phyloP scores from a whole-genome alignment of 2,329 filamentous ascomycete species.

The Ramularia endophylla region DNA sequence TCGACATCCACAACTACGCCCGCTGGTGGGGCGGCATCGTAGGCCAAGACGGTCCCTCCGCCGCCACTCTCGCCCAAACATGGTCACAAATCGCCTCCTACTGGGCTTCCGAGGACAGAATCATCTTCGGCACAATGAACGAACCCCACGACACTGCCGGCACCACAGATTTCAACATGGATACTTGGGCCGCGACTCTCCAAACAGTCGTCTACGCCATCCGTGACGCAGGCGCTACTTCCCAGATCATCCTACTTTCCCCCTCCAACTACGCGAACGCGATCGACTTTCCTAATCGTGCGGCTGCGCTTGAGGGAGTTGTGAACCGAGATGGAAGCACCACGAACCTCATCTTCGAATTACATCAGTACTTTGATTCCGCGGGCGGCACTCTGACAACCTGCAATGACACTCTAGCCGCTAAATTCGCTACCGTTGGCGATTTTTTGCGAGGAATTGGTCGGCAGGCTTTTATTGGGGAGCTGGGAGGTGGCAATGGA shows the following conservation, averaged over 20 bases:
- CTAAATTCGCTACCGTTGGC: slow-evolving; percentile 32
- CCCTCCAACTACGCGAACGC: slow-evolving; percentile 48
- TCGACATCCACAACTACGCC: slow-evolving; percentile 29
- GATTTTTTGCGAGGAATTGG: slow-evolving; percentile 33
- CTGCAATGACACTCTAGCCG: slow-evolving; percentile 31
- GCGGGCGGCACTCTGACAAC: slow-evolving; percentile 34
- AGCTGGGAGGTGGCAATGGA: slow-evolving; percentile 35
- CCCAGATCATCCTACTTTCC: slow-evolving; percentile 59
- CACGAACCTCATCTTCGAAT: slow-evolving; percentile 34
- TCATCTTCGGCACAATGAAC: slow-evolving; percentile 65
- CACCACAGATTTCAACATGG: slow-evolving; percentile 41
- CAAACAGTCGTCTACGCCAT: slow-evolving; percentile 62
- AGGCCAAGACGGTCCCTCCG: slow-evolving; percentile 58
- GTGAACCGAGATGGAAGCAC: slow-evolving; percentile 28
- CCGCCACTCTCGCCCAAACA: slow-evolving; percentile 52
- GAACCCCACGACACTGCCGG: slow-evolving; percentile 40
- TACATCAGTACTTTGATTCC: slow-evolving; percentile 38
- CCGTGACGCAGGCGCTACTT: slow-evolving; percentile 50
- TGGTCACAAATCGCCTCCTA: slow-evolving; percentile 53
- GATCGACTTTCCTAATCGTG: slow-evolving; percentile 22
- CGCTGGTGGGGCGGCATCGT: slow-evolving; percentile 54
- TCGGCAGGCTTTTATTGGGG: slow-evolving; percentile 35
- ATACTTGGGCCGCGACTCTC: slow-evolving; percentile 53
- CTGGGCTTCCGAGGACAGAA: slow-evolving; percentile 49
- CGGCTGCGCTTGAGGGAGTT: slow-evolving; percentile 21